Percentiles rank a stretch among this genome's conserved stretches.
Evolutionary conservation across 768 basidiomycete species (phyloP).

Genomic region (Crucibulum laeve): DNA sequence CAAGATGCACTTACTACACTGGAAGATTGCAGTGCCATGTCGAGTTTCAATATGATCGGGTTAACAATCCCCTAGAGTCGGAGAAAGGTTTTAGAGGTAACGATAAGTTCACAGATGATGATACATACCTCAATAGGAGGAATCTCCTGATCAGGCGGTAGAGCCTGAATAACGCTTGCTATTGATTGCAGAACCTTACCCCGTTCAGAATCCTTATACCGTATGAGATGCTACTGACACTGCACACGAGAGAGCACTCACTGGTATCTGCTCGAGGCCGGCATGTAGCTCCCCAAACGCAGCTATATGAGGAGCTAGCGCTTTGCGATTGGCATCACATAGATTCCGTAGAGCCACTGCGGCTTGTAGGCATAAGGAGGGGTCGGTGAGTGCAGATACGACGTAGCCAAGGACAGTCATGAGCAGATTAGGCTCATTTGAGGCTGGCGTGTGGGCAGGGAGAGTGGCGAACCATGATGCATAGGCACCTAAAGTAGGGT

Average conservation of each 20-base stretch:
- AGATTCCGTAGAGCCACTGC: slow-evolving; percentile 81
- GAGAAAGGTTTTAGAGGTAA: background rate
- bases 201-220: slow-evolving; percentile 71
- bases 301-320: slow-evolving; percentile 75
- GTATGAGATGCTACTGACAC: slow-evolving; percentile 3
- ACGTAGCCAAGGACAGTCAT: slow-evolving; percentile 68
- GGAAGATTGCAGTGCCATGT: slow-evolving; percentile 54
- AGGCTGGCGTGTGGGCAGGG: slow-evolving; percentile 12
- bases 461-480: slow-evolving; percentile 76
- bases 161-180: slow-evolving; percentile 87
- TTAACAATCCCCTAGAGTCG: slow-evolving; percentile 58
- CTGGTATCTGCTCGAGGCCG: slow-evolving; percentile 68
- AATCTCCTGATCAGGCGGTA: slow-evolving; percentile 76
- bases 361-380: slow-evolving; percentile 60
- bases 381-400: slow-evolving; percentile 65
- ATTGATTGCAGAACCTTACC: slow-evolving; percentile 90
- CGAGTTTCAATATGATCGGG: slow-evolving; percentile 69
- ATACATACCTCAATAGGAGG: slow-evolving; percentile 64
- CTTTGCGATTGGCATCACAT: slow-evolving; percentile 86
- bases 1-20: slow-evolving; percentile 35
- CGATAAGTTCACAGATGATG: background rate
- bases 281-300: slow-evolving; percentile 85
- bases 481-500: slow-evolving; percentile 49
- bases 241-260: slow-evolving; percentile 27
- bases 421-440: slow-evolving; percentile 39